phyloP scores from a whole-genome alignment of 1,284 basidiomycete species.

The Quambalaria eucalypti region DNA sequence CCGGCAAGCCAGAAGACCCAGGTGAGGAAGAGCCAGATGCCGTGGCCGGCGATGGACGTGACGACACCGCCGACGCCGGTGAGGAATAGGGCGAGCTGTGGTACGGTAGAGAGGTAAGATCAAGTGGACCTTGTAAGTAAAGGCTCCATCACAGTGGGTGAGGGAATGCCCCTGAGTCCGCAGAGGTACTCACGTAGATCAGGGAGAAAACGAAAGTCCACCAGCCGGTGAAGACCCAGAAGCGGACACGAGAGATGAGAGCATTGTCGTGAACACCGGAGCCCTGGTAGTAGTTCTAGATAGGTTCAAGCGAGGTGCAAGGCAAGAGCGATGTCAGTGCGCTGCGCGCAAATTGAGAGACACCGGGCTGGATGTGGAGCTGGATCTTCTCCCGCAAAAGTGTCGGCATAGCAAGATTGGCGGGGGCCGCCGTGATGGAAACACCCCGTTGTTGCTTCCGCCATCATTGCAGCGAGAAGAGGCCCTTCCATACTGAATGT shows the following conservation, averaged over 20 bases:
- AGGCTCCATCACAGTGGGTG: no score
- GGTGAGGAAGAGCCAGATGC: slow-evolving; percentile 33
- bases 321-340: slow-evolving; percentile 15
- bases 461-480: no score
- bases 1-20: slow-evolving; percentile 43
- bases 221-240: slow-evolving; percentile 41
- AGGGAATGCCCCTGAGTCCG: no score
- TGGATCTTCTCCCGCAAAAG: no score
- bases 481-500: no score
- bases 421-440: no score
- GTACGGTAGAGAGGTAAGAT: neutral
- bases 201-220: slow-evolving; percentile 39
- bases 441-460: slow-evolving; percentile 25
- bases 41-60: slow-evolving; percentile 44
- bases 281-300: neutral
- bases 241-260: slow-evolving; percentile 18
- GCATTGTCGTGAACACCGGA: neutral
- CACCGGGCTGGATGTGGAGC: no score
- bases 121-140: slow-evolving; percentile 9
- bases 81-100: slow-evolving; percentile 38
- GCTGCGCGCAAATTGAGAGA: no score
- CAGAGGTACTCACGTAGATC: slow-evolving; percentile 33
- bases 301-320: no score
- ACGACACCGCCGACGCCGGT: slow-evolving; percentile 38
- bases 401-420: no score